phyloP scores from a whole-genome alignment of 306 rosid species.

The Acacia confusa region DNA sequence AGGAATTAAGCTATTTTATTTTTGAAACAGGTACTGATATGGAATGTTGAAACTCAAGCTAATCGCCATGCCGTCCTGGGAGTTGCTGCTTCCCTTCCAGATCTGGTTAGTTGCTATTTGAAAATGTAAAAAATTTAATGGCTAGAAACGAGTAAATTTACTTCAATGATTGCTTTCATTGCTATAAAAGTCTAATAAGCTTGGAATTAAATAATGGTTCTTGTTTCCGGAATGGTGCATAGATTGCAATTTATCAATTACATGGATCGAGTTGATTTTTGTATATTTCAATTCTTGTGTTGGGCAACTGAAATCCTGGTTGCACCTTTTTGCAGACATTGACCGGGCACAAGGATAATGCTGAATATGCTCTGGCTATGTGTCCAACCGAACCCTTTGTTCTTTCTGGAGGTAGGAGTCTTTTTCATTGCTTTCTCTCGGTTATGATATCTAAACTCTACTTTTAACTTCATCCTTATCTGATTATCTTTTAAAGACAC shows the following conservation, averaged over 20 bases:
- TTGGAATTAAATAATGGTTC: conserved; percentile 1
- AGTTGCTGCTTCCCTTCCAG: conserved; percentile 83
- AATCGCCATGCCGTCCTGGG: conserved; percentile 82
- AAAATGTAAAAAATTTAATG: conserved; percentile 10
- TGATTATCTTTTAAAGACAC: neutral
- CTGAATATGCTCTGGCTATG: conserved; percentile 97
- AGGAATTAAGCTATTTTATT: neutral
- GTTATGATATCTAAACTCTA: conserved; percentile 7
- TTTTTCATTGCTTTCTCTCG: conserved; percentile 16
- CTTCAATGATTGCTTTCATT: conserved; percentile 8
- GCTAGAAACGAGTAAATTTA: neutral
- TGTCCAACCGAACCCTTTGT: conserved; percentile 93
- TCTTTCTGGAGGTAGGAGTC: conserved; percentile 85
- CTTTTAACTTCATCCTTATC: neutral
- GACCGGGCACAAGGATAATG: conserved; percentile 95
- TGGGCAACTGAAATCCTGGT: conserved; percentile 19
- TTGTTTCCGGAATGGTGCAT: neutral
- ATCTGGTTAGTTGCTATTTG: conserved; percentile 57
- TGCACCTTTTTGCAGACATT: conserved; percentile 60
- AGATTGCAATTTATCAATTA: neutral
- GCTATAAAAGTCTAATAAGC: neutral
- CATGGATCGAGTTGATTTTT: neutral
- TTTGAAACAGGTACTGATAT: conserved; percentile 68
- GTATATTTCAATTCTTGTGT: neutral
- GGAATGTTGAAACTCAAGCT: conserved; percentile 94